phyloP scores from a whole-genome alignment of 2,329 filamentous ascomycete genomes.

The Sarocladium strictum region DNA sequence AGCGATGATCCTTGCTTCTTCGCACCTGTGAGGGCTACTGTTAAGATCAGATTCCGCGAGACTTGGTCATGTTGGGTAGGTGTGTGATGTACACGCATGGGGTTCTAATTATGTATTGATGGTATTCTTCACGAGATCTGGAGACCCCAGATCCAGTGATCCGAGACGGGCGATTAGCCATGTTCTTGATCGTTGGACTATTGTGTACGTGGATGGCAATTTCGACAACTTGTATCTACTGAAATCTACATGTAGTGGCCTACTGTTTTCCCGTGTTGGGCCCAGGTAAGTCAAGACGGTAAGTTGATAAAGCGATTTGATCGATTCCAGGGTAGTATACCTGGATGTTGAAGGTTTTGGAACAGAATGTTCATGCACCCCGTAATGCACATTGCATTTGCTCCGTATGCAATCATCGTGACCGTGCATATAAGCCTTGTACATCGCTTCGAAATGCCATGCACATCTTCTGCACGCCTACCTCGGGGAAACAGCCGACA shows the following conservation, averaged over 20 bases:
- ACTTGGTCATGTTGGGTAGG: not conserved
- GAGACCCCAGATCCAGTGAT: not conserved
- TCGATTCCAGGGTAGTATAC: not conserved
- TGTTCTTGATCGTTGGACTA: too few species aligned
- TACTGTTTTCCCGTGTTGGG: too few species aligned
- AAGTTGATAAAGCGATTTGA: not conserved
- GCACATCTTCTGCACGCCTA: too few species aligned
- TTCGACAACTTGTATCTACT: too few species aligned
- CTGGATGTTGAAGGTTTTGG: not conserved
- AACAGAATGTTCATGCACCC: not conserved
- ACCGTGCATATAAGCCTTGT: not conserved
- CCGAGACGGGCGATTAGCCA: too few species aligned
- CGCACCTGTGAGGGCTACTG: not conserved
- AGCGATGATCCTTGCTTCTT: not conserved
- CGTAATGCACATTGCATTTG: not conserved
- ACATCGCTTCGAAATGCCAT: too few species aligned
- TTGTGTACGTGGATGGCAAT: too few species aligned
- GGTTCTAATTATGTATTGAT: not conserved
- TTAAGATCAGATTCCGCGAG: not conserved
- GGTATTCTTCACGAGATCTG: not conserved
- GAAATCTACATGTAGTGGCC: too few species aligned
- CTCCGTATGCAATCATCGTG: not conserved
- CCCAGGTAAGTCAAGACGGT: not conserved
- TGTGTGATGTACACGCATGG: constrained; percentile 1
- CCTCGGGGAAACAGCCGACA: too few species aligned